Percentiles rank a stretch among this genome's conserved stretches.
phyloP scores from a whole-genome alignment of 169 alveolate species.

The Eimeria brunetti region DNA sequence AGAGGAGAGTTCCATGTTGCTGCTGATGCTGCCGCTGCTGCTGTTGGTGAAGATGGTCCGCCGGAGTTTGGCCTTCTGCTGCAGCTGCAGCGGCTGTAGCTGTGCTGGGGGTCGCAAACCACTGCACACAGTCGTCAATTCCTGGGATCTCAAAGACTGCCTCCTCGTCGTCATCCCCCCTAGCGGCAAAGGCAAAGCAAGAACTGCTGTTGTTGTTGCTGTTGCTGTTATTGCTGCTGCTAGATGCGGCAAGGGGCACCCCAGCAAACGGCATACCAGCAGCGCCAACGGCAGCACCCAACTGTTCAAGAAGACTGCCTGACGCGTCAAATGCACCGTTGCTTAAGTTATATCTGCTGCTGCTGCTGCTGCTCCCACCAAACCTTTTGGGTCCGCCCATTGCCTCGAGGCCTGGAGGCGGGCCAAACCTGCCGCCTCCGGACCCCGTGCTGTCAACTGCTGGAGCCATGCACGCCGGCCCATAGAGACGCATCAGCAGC shows the following conservation, averaged over 20 bases:
- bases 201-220: slow-evolving; percentile 54
- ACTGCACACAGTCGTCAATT: slow-evolving; percentile 58
- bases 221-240: slow-evolving; percentile 12
- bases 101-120: slow-evolving; percentile 54
- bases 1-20: slow-evolving; percentile 8
- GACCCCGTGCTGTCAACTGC: slow-evolving; percentile 8
- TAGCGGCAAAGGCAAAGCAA: slow-evolving; percentile 56
- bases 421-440: slow-evolving; percentile 52
- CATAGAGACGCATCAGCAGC: slow-evolving; percentile 38
- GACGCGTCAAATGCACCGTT: slow-evolving; percentile 17
- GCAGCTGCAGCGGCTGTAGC: slow-evolving; percentile 40
- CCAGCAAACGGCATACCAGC: slow-evolving; percentile 46
- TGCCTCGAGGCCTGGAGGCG: slow-evolving; percentile 68
- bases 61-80: not conserved
- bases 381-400: slow-evolving; percentile 32
- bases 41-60: slow-evolving; percentile 14
- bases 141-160: slow-evolving; percentile 58
- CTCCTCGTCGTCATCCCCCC: slow-evolving; percentile 36
- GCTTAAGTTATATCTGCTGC: slow-evolving; percentile 5
- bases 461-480: slow-evolving; percentile 28
- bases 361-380: slow-evolving; percentile 55
- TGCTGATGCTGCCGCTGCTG: slow-evolving; percentile 46
- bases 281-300: slow-evolving; percentile 13
- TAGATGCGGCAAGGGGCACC: slow-evolving; percentile 20
- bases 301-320: slow-evolving; percentile 31